A percentile compares a stretch with the other conserved stretches of the same genome.
These are phyloP conservation scores for Russula lepida DNA, from an alignment of 768 basidiomycete genomes.

Conservation along the genomic window DNA sequence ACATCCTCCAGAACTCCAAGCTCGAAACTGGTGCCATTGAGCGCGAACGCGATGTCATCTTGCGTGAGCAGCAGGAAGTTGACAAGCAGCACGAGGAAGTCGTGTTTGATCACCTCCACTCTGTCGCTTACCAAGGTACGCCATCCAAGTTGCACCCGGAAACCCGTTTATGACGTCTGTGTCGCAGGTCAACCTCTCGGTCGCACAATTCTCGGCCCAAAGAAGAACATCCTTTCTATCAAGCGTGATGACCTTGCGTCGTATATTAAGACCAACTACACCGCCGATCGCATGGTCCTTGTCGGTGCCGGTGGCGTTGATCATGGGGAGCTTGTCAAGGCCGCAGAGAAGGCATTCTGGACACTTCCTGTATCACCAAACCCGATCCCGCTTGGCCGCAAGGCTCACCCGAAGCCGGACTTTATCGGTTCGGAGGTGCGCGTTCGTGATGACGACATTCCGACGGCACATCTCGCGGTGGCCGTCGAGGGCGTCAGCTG, in stretches of 20 bases:
- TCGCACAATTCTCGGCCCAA: slow-evolving; percentile 94
- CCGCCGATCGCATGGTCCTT: slow-evolving; percentile 97
- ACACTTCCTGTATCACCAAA: slow-evolving; percentile 77
- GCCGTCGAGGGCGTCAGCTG: slow-evolving; percentile 97
- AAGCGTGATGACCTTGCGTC: slow-evolving; percentile 76
- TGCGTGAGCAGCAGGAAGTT: slow-evolving; percentile 97
- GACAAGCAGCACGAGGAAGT: slow-evolving; percentile 98
- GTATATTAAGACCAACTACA: slow-evolving; percentile 98
- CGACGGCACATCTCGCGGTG: slow-evolving; percentile 89
- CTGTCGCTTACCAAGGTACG: slow-evolving; percentile 93
- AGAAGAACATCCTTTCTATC: slow-evolving; percentile 93
- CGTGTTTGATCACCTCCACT: slow-evolving; percentile 95
- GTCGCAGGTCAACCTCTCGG: slow-evolving; percentile 85
- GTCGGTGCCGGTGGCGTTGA: slow-evolving; percentile 95
- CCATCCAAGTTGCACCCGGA: slow-evolving; percentile 10
- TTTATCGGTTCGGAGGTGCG: slow-evolving; percentile 96
- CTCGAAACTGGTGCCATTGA: slow-evolving; percentile 83
- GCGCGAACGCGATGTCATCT: slow-evolving; percentile 91
- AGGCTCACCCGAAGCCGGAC: slow-evolving; percentile 63
- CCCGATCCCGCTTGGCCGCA: slow-evolving; percentile 82
- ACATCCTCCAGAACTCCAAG: slow-evolving; percentile 96
- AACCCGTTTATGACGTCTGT: slow-evolving; percentile 10
- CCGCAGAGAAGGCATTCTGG: slow-evolving; percentile 91
- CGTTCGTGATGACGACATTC: slow-evolving; percentile 83
- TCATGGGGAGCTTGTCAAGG: slow-evolving; percentile 85